Evolutionary conservation across 495 filamentous ascomycete genomes (phyloP), one percentile per base, ranked within the genome.

Genomic region (Cenococcum geophilum): DNA sequence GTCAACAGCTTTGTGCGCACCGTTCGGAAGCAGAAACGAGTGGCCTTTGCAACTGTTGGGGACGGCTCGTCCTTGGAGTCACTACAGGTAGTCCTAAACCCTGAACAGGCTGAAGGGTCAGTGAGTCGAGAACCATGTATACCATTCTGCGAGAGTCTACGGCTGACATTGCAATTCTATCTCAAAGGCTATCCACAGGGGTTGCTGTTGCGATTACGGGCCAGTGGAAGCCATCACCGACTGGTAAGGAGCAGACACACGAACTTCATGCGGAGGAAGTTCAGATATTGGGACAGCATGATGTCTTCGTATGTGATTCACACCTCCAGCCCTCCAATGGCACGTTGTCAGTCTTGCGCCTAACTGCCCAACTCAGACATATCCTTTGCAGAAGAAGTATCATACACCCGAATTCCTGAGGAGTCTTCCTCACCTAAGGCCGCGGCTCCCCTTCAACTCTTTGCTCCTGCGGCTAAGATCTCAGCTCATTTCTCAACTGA

Each of bases 341-440:
- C n/a, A n/a, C 45, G 16, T 50, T 49, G 60, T 63, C 63, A 53
- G 66, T 47, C 43, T 25, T 21, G 64, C 42, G 20, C 50, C 58
- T 53, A 22, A 54, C 54, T 18, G 58, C 27, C 32, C 20, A 14
- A 1, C 64, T 11, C 71, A 97, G 89, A 88, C 84, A 58, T 93
- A 87, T 70, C 92, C 92, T 1, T 82, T 97, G 45, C 92, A 96
- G 72, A 95, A 95, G 74, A 96, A 97, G 73, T 95, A 90, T 65
- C 91, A 95, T 62, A 92, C 84, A 25, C 76, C 87, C 58, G 91
- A 97, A 68, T 97, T 87, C 72, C 83, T 98, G 52, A 87, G 93
- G 45, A 88, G 86, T 27, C 79, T 96, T 36, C 91, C 92, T 37
- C 93, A 98, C 75, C 83, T 98, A 55, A 90, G 93, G 61, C 71